Evolutionary conservation across 257 asterid genomes (phyloP).

Genomic region (Mitragyna speciosa): DNA sequence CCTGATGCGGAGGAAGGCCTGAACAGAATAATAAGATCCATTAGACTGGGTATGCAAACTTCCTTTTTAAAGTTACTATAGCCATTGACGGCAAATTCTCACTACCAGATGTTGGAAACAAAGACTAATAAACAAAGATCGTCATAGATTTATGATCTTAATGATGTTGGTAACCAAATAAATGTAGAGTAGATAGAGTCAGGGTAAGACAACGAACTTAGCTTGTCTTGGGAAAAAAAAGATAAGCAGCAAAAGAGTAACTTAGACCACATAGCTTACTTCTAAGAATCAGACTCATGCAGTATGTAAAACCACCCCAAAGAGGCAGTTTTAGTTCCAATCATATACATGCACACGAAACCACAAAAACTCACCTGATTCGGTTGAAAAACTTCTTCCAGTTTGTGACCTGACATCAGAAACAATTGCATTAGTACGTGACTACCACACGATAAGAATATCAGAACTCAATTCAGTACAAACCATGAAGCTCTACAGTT

Average conservation of each 20-base stretch:
- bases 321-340: neutral
- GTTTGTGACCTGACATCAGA: conserved; percentile 42
- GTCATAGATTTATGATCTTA: neutral
- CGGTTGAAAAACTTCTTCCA: conserved; percentile 56
- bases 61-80: neutral
- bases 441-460: neutral
- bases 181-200: neutral
- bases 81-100: neutral
- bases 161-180: neutral
- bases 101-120: neutral
- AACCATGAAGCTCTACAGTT: conserved; percentile 46
- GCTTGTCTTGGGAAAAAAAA: neutral
- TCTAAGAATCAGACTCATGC: neutral
- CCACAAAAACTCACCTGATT: conserved; percentile 54
- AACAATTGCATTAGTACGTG: conserved; percentile 4
- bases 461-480: conserved; percentile 22
- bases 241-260: neutral
- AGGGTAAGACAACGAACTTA: neutral
- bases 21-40: conserved; percentile 26
- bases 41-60: neutral
- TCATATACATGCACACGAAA: neutral
- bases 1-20: conserved; percentile 97
- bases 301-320: neutral
- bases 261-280: neutral
- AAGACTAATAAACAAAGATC: neutral